Evolutionary conservation across 2,329 filamentous ascomycete species (phyloP), one percentile per base, ranked within the genome.

Genomic region (Myrmaecium sp.): DNA sequence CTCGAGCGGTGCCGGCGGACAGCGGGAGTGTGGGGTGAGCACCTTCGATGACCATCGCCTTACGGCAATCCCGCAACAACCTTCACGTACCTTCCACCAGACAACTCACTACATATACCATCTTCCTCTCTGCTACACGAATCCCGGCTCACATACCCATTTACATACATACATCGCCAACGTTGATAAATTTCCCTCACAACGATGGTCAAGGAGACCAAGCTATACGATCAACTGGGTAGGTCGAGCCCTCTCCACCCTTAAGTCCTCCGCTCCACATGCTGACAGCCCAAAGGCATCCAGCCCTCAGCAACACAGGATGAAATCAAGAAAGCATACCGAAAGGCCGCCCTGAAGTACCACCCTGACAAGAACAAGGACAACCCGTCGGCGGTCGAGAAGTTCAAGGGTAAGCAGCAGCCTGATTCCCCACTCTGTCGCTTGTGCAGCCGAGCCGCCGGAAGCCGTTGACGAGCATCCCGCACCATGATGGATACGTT

Each of bases 281-380:
- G 28, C 32, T 35, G 16, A 36, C 29, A 12, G 10, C 20, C 12
- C 12, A 26, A 27, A 55, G 52, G 66, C 49, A 62, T 94, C 55
- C 76, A 80, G 51, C 69, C 86, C 19, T 69, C 73, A 33, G 82
- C 84, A 14, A 66, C 72, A 14, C 81, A 91, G 55, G 86, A 94
- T 47, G 86, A 95, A 38, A 92, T 98, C 51, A 95, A 94, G 54
- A 98, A 95, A 52, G 89, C 74, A 31, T 93, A 93, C 54, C 69
- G 79, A 36, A 93, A 93, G 64, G 68, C 74, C 30, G 86, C 86
- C 29, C 57, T 95, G 49, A 91, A 84, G 58, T 84, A 73, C 57
- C 89, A 98, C 48, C 89, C 89, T 5, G 89, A 98, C 63, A 98
- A 95, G 66, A 98, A 95, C 65, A 84, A 84, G 54, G 75, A 92